phyloP scores from a whole-genome alignment of 108 stramenopile genomes.

The Cyclotella kingstonii region DNA sequence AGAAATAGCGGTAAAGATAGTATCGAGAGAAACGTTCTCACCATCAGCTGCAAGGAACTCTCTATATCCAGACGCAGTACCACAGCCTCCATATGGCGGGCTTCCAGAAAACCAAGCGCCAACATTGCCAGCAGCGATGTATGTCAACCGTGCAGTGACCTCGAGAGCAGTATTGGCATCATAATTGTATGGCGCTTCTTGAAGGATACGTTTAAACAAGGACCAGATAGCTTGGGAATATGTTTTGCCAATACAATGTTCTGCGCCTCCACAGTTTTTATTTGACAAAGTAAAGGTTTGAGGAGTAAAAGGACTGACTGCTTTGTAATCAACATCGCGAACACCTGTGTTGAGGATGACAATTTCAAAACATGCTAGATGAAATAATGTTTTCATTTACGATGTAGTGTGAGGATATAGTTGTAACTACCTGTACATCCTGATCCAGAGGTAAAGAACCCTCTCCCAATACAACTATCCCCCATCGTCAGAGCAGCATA shows the following conservation, averaged over 20 bases:
- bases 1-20: background rate
- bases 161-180: slow-evolving; percentile 25
- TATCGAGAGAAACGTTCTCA: background rate
- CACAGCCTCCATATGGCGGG: slow-evolving; percentile 17
- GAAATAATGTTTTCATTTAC: too few species aligned
- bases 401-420: too few species aligned
- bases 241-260: slow-evolving; percentile 10
- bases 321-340: slow-evolving; percentile 9
- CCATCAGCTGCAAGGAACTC: slow-evolving; percentile 26
- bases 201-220: slow-evolving; percentile 15
- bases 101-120: slow-evolving; percentile 23
- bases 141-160: slow-evolving; percentile 19
- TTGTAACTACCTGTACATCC: too few species aligned
- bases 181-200: slow-evolving; percentile 1
- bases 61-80: slow-evolving; percentile 14
- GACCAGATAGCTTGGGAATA: slow-evolving; percentile 29
- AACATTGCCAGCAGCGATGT: slow-evolving; percentile 27
- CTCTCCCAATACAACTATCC: slow-evolving; percentile 23
- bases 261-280: slow-evolving; percentile 2
- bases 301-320: background rate
- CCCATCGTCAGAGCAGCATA: slow-evolving; percentile 15
- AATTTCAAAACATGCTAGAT: too few species aligned
- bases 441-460: background rate
- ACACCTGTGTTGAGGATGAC: too few species aligned
- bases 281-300: slow-evolving; percentile 1